Evolutionary conservation across 2,329 filamentous ascomycete species (phyloP).

Genomic region (Eutypa lata): DNA sequence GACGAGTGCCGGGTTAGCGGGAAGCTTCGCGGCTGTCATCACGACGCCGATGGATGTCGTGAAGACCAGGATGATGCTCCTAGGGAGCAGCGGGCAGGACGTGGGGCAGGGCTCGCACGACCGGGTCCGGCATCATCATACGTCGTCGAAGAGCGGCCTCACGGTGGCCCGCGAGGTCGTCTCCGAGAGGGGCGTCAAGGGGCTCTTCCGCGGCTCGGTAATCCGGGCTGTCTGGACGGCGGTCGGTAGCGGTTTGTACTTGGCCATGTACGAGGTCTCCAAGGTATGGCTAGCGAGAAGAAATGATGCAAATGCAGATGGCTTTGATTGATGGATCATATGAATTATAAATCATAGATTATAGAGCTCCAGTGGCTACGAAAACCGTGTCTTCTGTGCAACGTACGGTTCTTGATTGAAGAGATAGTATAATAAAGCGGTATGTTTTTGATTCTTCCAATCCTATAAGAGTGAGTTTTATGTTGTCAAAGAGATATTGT

Average conservation of each 20-base stretch:
- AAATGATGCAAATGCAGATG: conserved; percentile 40
- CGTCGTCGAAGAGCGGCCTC: conserved; percentile 40
- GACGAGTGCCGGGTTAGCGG: conserved; percentile 68
- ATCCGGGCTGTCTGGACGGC: conserved; percentile 79
- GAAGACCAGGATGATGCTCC: conserved; percentile 86
- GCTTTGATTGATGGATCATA: conserved; percentile 9
- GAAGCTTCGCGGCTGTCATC: conserved; percentile 71
- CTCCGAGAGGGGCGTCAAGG: conserved; percentile 63
- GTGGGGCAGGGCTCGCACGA: conserved; percentile 24
- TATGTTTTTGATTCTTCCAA: too few relatives aligned
- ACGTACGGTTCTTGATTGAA: too few relatives aligned
- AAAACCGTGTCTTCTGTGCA: too few relatives aligned
- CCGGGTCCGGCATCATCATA: conserved; percentile 20
- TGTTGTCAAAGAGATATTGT: too few relatives aligned
- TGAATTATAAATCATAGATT: too few relatives aligned
- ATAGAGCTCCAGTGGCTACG: too few relatives aligned
- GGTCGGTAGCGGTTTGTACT: conserved; percentile 76
- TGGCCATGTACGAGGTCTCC: conserved; percentile 81
- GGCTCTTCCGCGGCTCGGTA: conserved; percentile 73
- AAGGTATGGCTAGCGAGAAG: conserved; percentile 57
- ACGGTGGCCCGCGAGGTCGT: conserved; percentile 65
- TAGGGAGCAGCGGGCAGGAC: conserved; percentile 42
- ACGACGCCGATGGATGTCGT: conserved; percentile 88
- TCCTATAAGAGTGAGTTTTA: too few relatives aligned
- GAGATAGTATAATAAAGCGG: too few relatives aligned